Percentiles rank a stretch among this genome's conserved stretches.
Conservation (phyloP, 768 basidiomycete species). For the Rossbeevera mucosa region DNA sequence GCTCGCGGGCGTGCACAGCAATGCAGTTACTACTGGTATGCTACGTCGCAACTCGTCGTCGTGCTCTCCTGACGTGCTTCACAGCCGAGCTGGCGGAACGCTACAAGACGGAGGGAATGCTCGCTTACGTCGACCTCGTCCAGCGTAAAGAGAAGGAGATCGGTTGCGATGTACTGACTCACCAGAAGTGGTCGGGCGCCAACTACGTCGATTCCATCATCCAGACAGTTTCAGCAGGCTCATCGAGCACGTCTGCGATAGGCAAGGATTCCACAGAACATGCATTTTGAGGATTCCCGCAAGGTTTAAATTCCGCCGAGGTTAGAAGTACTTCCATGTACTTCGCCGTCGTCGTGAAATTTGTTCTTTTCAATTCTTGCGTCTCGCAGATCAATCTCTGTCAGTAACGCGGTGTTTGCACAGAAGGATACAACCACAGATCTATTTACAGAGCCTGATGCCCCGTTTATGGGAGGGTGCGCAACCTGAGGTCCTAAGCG, state of each 20-base stretch:
- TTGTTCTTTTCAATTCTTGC: neutral
- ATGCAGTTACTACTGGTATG: conserved; percentile 71
- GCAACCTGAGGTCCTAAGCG: too few species aligned
- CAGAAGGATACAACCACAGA: conserved; percentile 9
- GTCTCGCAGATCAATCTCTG: conserved; percentile 4
- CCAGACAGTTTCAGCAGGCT: conserved; percentile 79
- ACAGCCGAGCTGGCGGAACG: conserved; percentile 72
- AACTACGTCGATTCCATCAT: conserved; percentile 88
- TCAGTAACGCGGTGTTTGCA: neutral
- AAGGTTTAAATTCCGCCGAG: neutral
- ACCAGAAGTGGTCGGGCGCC: conserved; percentile 96
- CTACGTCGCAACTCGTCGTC: conserved; percentile 27
- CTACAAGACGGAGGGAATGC: conserved; percentile 87
- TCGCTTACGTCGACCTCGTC: conserved; percentile 85
- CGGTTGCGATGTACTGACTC: conserved; percentile 85
- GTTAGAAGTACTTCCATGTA: conserved; percentile 1
- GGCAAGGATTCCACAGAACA: conserved; percentile 91
- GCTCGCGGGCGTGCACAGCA: conserved; percentile 84
- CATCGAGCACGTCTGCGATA: conserved; percentile 77
- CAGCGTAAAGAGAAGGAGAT: conserved; percentile 87
- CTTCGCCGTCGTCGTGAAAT: neutral
- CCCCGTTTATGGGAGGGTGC: neutral
- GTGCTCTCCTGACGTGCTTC: conserved; percentile 4
- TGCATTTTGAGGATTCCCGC: conserved; percentile 47
- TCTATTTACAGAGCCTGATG: conserved; percentile 14